Conservation (phyloP, 169 alveolate species). For the Plasmodium vinckei region DNA sequence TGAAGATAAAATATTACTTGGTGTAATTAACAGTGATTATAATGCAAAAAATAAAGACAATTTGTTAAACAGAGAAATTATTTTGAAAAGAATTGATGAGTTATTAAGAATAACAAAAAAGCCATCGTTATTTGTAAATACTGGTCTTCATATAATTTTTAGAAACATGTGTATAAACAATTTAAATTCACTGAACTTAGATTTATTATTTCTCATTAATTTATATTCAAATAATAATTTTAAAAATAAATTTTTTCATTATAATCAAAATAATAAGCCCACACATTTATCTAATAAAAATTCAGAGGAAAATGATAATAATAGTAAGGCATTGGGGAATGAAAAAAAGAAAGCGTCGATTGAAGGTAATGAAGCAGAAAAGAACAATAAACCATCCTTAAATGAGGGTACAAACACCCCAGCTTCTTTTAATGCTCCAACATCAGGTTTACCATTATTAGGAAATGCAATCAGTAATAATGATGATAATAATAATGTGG, state of each 20-base stretch:
- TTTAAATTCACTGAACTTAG: slow-evolving; percentile 46
- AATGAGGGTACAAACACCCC: neutral
- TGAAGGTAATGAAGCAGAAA: too few species aligned
- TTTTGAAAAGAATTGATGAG: slow-evolving; percentile 51
- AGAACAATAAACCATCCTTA: too few species aligned
- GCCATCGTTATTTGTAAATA: slow-evolving; percentile 17
- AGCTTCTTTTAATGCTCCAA: neutral
- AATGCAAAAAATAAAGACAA: slow-evolving; percentile 47
- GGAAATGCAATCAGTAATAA: neutral
- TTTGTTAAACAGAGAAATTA: slow-evolving; percentile 16
- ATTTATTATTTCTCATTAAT: slow-evolving; percentile 60
- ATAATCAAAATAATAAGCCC: slow-evolving; percentile 8
- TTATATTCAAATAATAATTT: slow-evolving; percentile 66
- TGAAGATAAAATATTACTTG: slow-evolving; percentile 49
- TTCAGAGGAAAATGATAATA: neutral
- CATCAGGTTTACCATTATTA: slow-evolving; percentile 4
- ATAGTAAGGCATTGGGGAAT: neutral
- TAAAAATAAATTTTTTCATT: slow-evolving; percentile 61
- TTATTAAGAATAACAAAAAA: slow-evolving; percentile 18
- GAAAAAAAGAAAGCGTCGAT: too few species aligned
- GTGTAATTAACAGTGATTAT: slow-evolving; percentile 36
- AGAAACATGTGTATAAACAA: slow-evolving; percentile 51
- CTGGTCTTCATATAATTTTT: slow-evolving; percentile 54
- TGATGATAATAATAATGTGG: slow-evolving; percentile 23
- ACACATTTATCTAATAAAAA: neutral